Conservation (phyloP, 768 basidiomycete species). For the Clitopilus passeckerianus region DNA sequence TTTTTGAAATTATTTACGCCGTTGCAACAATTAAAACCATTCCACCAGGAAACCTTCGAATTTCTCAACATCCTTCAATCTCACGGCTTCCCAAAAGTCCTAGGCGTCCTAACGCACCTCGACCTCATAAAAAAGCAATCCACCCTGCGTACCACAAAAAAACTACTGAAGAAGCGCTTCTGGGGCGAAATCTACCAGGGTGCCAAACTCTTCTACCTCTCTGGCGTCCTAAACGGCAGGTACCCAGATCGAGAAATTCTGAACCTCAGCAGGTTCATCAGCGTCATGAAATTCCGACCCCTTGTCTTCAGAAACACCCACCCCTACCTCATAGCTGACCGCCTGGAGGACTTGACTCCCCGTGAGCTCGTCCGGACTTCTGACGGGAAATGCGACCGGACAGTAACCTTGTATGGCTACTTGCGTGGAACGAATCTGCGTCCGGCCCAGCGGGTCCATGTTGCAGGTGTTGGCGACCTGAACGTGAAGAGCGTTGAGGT, state of each 20-base stretch:
- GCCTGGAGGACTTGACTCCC: conserved; percentile 91
- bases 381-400: conserved; percentile 91
- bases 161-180: conserved; percentile 93
- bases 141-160: conserved; percentile 85
- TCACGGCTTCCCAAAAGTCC: conserved; percentile 98
- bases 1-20: background rate
- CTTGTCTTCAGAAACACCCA: conserved; percentile 94
- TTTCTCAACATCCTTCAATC: conserved; percentile 96
- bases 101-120: conserved; percentile 92
- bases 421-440: conserved; percentile 86
- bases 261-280: conserved; percentile 93
- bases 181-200: conserved; percentile 99
- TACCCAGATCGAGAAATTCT: conserved; percentile 97
- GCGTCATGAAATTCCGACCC: conserved; percentile 98
- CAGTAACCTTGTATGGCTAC: conserved; percentile 91
- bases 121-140: conserved; percentile 94
- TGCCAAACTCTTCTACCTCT: conserved; percentile 96
- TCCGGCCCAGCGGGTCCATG: conserved; percentile 75
- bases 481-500: conserved; percentile 66
- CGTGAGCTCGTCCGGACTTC: conserved; percentile 73
- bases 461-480: conserved; percentile 93
- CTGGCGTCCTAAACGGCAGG: conserved; percentile 93
- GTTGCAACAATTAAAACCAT: background rate
- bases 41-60: conserved; percentile 89
- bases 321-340: conserved; percentile 92